Evolutionary conservation across 179 eudicot genomes (phyloP), one percentile per base, ranked within the genome.

Genomic region (Sideroxylon spinosum): DNA sequence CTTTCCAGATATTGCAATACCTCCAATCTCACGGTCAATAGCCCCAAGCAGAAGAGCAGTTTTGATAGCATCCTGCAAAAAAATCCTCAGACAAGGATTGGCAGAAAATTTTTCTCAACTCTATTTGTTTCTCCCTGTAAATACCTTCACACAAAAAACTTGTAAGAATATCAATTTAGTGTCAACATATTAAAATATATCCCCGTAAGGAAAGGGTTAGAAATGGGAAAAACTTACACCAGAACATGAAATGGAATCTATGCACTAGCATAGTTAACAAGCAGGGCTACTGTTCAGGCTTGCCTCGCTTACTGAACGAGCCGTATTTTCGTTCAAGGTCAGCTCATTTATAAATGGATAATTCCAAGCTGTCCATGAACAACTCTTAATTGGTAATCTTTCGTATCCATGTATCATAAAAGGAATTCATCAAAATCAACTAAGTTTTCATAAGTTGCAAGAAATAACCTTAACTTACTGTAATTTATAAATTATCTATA

Each of bases 1-100:
- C 87, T 90, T 95, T 67, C 98, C 99, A 57, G 95, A 93, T 62
- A 95, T 93, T 52, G 97, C 98, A 79, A 95, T 91, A 59, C 98
- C 98, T 77, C 99, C 99, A 62, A 95, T 86, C 81, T 91, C 97
- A 72, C 99, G 91, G 85, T 95, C 99, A 82, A 87, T 87, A 55
- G 99, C 99, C 79, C 98, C 98, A 85, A 93, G 99, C 74, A 95
- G 79, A 25, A 95, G 93, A 71, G 99, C 99, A 16, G 97, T 90
- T 81, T 95, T 95, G 26, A 93, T 91, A 32, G 99, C 98, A 85
- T 95, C 99, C 99, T 95, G 86, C 68, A 78, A 69, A 82, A 53
- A 19, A 66, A 8, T 12, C 4, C 16, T 66, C 48, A 66, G 46
- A 29, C 3, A 66, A 66, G n/a, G 56, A 20, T 37, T 37, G 64